Evolutionary conservation across 2,329 filamentous ascomycete species (phyloP).

Genomic region (Sarocladiaceae sp.): DNA sequence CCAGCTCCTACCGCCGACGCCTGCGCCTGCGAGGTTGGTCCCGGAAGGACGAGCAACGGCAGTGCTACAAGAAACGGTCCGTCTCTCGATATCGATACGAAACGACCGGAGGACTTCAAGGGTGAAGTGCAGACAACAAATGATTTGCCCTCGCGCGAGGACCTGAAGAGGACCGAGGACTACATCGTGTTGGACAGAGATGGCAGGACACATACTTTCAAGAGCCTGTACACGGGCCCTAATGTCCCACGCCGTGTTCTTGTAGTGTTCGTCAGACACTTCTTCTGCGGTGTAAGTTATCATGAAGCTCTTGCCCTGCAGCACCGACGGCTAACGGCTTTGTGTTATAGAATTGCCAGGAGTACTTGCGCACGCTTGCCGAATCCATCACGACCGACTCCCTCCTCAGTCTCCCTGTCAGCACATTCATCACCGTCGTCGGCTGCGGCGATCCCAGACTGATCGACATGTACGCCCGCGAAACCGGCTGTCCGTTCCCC

Average conservation of each 20-base stretch:
- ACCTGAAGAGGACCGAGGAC: constrained; percentile 47
- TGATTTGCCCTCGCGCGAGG: constrained; percentile 45
- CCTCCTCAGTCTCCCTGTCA: constrained; percentile 46
- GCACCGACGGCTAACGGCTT: neutral
- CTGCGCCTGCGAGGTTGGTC: neutral
- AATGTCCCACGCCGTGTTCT: constrained; percentile 55
- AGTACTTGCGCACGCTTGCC: constrained; percentile 63
- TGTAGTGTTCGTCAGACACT: constrained; percentile 72
- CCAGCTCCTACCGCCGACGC: neutral
- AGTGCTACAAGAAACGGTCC: neutral
- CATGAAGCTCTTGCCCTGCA: neutral
- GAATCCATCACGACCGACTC: constrained; percentile 49
- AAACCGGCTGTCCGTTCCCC: constrained; percentile 65
- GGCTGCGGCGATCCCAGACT: constrained; percentile 68
- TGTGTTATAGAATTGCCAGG: constrained; percentile 65
- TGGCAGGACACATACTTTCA: constrained; percentile 57
- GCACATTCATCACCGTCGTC: constrained; percentile 63
- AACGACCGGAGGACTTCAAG: constrained; percentile 46
- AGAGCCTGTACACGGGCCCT: constrained; percentile 55
- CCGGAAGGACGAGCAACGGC: constrained; percentile 1
- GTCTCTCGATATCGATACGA: constrained; percentile 7
- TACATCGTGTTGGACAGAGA: constrained; percentile 58
- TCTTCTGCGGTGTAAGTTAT: constrained; percentile 70
- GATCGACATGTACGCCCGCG: constrained; percentile 61
- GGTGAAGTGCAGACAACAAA: constrained; percentile 53